Conservation (phyloP, 495 filamentous ascomycete species). For the Tuber magnatum region DNA sequence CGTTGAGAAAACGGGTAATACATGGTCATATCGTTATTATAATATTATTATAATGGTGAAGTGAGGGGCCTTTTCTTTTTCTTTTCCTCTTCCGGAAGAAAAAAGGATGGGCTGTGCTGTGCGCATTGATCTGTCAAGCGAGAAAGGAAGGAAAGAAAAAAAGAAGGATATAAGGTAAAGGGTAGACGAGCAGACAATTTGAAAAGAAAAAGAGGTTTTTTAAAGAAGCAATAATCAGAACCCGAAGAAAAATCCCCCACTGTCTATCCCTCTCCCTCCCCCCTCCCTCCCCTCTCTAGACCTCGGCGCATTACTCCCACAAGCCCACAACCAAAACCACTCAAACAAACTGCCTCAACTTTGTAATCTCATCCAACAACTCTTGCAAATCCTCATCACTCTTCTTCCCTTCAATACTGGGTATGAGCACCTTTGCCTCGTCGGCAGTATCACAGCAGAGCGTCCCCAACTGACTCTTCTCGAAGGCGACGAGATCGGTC, state of each 20-base stretch:
- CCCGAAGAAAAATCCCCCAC: neutral
- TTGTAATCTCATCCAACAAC: conserved; percentile 64
- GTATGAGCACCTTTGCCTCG: conserved; percentile 93
- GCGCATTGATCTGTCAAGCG: neutral
- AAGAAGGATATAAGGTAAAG: neutral
- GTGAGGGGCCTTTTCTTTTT: neutral
- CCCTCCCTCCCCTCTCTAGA: neutral
- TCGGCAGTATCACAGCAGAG: conserved; percentile 86
- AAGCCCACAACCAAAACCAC: neutral
- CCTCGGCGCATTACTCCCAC: neutral
- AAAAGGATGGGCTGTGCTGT: neutral
- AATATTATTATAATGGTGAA: neutral
- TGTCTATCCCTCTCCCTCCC: neutral
- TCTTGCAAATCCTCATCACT: conserved; percentile 77
- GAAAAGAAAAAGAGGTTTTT: neutral
- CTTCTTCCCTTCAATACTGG: conserved; percentile 81
- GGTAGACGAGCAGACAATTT: conserved; percentile 1
- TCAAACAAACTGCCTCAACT: conserved; percentile 39
- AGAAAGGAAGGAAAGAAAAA: neutral
- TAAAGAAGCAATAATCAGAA: neutral
- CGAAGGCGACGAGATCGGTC: conserved; percentile 77
- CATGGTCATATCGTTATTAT: neutral
- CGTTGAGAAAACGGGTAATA: neutral
- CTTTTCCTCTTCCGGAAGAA: neutral
- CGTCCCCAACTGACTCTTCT: conserved; percentile 81